These are phyloP conservation scores for Starmerella apicola DNA, from an alignment of 805 yeast genomes.

Conservation along the genomic window DNA sequence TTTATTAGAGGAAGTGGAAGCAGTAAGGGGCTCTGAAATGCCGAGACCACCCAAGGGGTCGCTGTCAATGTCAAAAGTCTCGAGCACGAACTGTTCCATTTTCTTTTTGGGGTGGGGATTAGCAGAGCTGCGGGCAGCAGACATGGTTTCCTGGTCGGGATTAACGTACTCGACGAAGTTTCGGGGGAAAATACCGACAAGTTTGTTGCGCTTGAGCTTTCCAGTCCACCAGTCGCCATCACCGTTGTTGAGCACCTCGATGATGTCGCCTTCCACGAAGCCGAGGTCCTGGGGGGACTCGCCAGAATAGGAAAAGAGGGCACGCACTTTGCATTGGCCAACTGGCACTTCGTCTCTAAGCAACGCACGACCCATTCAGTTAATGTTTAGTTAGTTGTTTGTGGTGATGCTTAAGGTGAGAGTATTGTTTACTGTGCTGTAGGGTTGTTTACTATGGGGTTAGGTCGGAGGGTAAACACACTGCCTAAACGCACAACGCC, in stretches of 20 bases:
- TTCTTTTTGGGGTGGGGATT: background rate
- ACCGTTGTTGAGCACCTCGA: constrained; percentile 66
- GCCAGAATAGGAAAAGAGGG: constrained; percentile 90
- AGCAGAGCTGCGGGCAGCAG: constrained; percentile 14
- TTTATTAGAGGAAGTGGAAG: background rate
- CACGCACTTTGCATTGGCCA: constrained; percentile 60
- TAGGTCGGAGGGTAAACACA: no score
- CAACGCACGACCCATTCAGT: constrained; percentile 14
- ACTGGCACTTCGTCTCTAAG: constrained; percentile 20
- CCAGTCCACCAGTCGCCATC: constrained; percentile 96
- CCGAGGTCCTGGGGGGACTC: constrained; percentile 82
- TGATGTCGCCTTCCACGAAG: constrained; percentile 83
- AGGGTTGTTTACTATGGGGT: no score
- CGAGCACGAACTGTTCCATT: constrained; percentile 1
- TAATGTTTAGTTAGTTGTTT: no score
- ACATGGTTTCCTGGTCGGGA: constrained; percentile 16
- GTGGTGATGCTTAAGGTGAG: no score
- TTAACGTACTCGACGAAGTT: constrained; percentile 59
- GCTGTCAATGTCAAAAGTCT: constrained; percentile 1
- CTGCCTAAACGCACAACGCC: no score
- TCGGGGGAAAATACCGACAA: constrained; percentile 76
- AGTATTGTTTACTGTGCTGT: no score
- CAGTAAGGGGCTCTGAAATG: constrained; percentile 9
- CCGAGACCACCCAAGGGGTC: constrained; percentile 10
- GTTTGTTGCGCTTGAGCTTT: constrained; percentile 59